phyloP scores from a whole-genome alignment of 495 filamentous ascomycete genomes.

The Talaromyces liani region DNA sequence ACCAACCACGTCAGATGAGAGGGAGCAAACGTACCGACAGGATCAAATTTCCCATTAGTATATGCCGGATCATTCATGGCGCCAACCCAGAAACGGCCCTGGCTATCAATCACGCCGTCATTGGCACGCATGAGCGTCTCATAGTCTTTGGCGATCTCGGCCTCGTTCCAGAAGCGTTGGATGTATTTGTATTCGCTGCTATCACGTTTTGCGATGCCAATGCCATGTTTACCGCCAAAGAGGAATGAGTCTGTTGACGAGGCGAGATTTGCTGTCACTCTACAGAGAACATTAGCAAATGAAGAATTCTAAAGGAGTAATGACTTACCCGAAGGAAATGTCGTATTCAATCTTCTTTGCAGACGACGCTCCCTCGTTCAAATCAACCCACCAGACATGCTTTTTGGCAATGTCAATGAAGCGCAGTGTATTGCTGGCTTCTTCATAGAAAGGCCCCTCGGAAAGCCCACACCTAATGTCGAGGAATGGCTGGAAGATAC shows the following conservation, averaged over 20 bases:
- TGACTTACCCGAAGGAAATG: constrained; percentile 49
- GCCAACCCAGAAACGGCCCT: constrained; percentile 84
- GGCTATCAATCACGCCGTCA: constrained; percentile 74
- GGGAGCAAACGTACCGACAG: constrained; percentile 2
- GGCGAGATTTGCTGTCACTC: constrained; percentile 72
- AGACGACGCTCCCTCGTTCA: constrained; percentile 55
- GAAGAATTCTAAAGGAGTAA: not conserved
- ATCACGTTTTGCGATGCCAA: constrained; percentile 5
- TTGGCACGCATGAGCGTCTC: constrained; percentile 55
- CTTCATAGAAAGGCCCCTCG: constrained; percentile 78
- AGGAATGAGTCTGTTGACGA: constrained; percentile 4
- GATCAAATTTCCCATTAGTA: constrained; percentile 9
- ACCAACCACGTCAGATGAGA: not conserved
- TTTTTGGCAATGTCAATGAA: constrained; percentile 86
- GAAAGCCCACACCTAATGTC: constrained; percentile 65
- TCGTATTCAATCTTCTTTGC: constrained; percentile 62
- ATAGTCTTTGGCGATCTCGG: constrained; percentile 4
- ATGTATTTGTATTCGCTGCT: constrained; percentile 7
- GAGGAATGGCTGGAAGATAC: constrained; percentile 56
- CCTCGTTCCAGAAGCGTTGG: constrained; percentile 6
- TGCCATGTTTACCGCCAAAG: constrained; percentile 6
- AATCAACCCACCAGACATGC: constrained; percentile 64
- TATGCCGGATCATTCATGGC: constrained; percentile 67
- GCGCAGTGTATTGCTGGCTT: constrained; percentile 60
- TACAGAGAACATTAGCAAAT: constrained; percentile 15